Conservation (phyloP, 805 yeast species). For the Pichia rugopelliculosa region DNA sequence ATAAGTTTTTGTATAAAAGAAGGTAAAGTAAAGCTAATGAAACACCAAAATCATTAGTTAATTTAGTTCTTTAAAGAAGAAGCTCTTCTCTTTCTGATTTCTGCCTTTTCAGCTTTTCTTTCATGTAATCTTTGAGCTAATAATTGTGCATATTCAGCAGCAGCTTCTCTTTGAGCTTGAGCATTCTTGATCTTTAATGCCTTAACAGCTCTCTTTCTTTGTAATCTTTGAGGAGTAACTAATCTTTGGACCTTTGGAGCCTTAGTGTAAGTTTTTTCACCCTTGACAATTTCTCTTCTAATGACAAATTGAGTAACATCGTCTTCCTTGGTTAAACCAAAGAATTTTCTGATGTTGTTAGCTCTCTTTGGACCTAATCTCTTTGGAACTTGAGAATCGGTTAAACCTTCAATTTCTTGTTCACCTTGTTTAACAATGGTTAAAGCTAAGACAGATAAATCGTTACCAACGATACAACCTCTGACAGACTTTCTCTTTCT, state of each 20-base stretch:
- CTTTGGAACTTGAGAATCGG: constrained; percentile 93
- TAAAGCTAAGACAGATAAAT: constrained; percentile 91
- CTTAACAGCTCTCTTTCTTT: constrained; percentile 96
- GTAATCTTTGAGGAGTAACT: constrained; percentile 97
- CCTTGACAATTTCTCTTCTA: constrained; percentile 97
- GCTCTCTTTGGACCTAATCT: constrained; percentile 99
- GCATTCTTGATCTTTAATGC: constrained; percentile 94
- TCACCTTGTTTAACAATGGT: constrained; percentile 97
- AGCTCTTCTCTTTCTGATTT: constrained; percentile 99
- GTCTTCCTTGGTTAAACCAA: constrained; percentile 92
- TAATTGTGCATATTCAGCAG: constrained; percentile 99
- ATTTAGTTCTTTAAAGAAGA: constrained; percentile 85
- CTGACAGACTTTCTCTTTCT: constrained; percentile 99
- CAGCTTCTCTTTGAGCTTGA: constrained; percentile 99
- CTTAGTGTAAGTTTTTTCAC: constrained; percentile 98
- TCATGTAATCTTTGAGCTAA: constrained; percentile 97
- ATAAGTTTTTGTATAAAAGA: background rate
- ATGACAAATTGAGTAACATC: constrained; percentile 87
- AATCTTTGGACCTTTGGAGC: constrained; percentile 99
- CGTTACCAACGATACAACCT: constrained; percentile 98
- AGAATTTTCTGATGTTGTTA: constrained; percentile 99
- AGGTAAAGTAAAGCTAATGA: background rate
- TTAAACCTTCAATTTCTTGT: constrained; percentile 88
- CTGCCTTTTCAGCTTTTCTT: constrained; percentile 98
- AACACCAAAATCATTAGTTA: background rate